Evolutionary conservation across 257 asterid genomes (phyloP).

Genomic region (Solanum sparsipilum): DNA sequence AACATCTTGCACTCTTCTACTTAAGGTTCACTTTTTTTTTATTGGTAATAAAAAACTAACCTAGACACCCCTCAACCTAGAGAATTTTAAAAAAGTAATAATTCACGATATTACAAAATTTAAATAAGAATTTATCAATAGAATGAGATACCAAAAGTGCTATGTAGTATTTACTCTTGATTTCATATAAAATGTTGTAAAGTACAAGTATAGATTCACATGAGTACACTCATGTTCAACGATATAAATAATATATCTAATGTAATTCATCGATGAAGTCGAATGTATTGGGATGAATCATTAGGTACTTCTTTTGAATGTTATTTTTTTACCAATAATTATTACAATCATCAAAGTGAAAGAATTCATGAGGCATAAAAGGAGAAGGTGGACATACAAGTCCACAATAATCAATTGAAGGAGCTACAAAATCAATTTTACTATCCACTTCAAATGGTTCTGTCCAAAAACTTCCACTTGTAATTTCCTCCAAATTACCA

Average conservation of each 20-base stretch:
- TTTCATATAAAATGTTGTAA: background rate
- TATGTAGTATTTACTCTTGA: background rate
- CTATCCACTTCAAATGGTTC: slow-evolving; percentile 1
- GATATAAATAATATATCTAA: background rate
- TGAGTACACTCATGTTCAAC: background rate
- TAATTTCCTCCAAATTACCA: background rate
- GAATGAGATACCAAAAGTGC: background rate
- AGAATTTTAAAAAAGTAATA: too few species aligned
- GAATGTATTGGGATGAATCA: background rate
- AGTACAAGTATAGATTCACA: background rate
- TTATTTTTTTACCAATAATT: background rate
- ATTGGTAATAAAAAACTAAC: too few species aligned
- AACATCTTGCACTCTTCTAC: background rate
- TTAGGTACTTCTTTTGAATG: background rate
- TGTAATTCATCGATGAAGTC: too few species aligned
- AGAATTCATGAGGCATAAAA: background rate
- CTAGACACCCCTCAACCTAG: background rate
- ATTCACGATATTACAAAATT: too few species aligned
- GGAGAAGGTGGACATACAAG: slow-evolving; percentile 17
- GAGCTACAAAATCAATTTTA: background rate
- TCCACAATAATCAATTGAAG: background rate
- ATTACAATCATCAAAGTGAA: background rate
- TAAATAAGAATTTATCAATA: background rate
- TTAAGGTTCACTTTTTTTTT: background rate
- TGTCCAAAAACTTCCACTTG: background rate